Evolutionary conservation across 805 yeast species (phyloP).

Genomic region (Cyberlindnera petersonii): DNA sequence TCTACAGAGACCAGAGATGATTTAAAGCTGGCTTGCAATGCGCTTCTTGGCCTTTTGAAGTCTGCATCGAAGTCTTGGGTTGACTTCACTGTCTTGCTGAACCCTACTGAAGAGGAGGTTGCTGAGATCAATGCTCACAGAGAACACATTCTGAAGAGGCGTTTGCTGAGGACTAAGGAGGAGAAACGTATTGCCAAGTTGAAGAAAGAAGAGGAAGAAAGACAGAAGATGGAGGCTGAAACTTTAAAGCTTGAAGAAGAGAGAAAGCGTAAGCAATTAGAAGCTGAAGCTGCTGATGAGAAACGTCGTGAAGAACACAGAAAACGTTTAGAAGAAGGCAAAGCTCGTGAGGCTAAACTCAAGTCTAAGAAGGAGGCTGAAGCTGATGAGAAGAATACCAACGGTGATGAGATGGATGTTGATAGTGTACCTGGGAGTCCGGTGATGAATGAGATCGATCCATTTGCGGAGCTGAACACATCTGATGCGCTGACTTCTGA

Average conservation of each 20-base stretch:
- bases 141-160: constrained; percentile 11
- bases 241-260: constrained; percentile 11
- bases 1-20: constrained; percentile 68
- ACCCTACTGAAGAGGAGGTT: constrained; percentile 42
- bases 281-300: constrained; percentile 4
- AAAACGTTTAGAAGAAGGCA: constrained; percentile 1
- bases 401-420: constrained; percentile 3
- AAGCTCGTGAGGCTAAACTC: constrained; percentile 1
- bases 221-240: no score
- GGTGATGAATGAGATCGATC: not conserved
- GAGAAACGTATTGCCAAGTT: constrained; percentile 11
- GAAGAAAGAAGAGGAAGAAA: constrained; percentile 15
- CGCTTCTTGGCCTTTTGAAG: constrained; percentile 61
- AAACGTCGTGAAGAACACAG: constrained; percentile 9
- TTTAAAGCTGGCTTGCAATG: constrained; percentile 70
- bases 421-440: constrained; percentile 1
- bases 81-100: constrained; percentile 53
- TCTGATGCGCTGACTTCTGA: constrained; percentile 2
- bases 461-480: not conserved
- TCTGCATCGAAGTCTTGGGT: constrained; percentile 51
- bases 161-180: constrained; percentile 14
- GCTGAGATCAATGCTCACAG: constrained; percentile 21
- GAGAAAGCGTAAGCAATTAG: constrained; percentile 1
- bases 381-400: not conserved
- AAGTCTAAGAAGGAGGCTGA: constrained; percentile 3